These are phyloP conservation scores for Sporobolomyces pararoseus DNA, from an alignment of 768 basidiomycete species.

Conservation along the genomic window DNA sequence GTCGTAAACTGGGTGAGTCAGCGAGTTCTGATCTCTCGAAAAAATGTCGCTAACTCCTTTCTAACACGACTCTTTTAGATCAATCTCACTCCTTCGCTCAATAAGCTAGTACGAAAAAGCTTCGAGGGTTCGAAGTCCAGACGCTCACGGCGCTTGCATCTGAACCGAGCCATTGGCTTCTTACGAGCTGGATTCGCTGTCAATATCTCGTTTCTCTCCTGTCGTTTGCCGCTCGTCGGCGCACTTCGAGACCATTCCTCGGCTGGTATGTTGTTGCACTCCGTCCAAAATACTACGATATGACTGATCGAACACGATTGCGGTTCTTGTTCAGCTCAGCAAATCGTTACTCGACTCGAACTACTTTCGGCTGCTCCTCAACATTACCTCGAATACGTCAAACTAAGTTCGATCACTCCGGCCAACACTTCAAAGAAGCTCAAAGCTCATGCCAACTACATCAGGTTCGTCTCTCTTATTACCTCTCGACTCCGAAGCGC, in stretches of 20 bases:
- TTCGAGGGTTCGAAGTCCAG: no score
- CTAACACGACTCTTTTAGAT: no score
- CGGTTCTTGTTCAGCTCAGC: neutral
- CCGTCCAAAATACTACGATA: neutral
- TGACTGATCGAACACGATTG: no score
- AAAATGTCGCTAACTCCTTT: no score
- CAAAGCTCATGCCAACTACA: constrained; percentile 17
- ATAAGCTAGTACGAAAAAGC: no score
- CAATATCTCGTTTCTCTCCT: neutral
- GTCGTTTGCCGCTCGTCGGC: neutral
- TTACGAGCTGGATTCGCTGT: neutral
- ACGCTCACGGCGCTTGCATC: no score
- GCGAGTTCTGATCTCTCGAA: no score
- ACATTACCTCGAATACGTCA: constrained; percentile 40
- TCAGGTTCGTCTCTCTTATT: neutral
- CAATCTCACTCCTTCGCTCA: no score
- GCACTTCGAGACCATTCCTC: neutral
- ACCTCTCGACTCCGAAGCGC: constrained; percentile 45
- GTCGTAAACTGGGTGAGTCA: no score
- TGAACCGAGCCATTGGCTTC: neutral
- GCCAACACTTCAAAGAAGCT: constrained; percentile 35
- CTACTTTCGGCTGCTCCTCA: constrained; percentile 12
- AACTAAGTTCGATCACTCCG: constrained; percentile 45
- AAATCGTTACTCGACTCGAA: neutral
- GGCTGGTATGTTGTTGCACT: neutral